phyloP scores from a whole-genome alignment of 2,329 filamentous ascomycete species.

The Venturia carpophila region DNA sequence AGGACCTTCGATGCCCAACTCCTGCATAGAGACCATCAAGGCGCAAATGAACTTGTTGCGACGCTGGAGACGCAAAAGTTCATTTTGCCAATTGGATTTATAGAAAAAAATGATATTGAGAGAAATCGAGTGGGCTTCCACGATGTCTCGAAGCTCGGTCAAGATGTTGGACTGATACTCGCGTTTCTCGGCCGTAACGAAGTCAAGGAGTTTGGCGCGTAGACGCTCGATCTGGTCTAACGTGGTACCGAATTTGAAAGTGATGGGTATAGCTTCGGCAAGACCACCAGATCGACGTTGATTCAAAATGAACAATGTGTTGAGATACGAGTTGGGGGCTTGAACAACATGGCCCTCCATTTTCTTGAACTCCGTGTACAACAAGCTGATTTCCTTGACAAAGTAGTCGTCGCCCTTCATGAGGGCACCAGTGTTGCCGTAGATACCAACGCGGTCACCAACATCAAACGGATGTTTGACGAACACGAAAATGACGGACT shows the following conservation, averaged over 20 bases:
- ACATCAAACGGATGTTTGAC: slow-evolving; percentile 97
- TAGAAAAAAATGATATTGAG: slow-evolving; percentile 96
- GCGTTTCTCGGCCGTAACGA: slow-evolving; percentile 75
- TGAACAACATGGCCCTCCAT: slow-evolving; percentile 96
- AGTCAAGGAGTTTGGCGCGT: slow-evolving; percentile 71
- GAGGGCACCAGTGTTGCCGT: slow-evolving; percentile 75
- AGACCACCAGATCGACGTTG: slow-evolving; percentile 82
- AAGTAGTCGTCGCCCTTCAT: slow-evolving; percentile 88
- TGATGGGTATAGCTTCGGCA: slow-evolving; percentile 75
- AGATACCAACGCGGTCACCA: slow-evolving; percentile 84
- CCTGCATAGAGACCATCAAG: slow-evolving; percentile 76
- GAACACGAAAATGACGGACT: slow-evolving; percentile 91
- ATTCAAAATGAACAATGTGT: slow-evolving; percentile 90
- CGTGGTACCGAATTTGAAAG: slow-evolving; percentile 82
- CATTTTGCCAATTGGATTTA: slow-evolving; percentile 95
- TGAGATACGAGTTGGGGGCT: slow-evolving; percentile 88
- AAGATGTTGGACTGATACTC: slow-evolving; percentile 83
- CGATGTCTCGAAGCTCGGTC: slow-evolving; percentile 71
- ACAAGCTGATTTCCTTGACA: slow-evolving; percentile 83
- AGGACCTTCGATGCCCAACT: slow-evolving; percentile 78
- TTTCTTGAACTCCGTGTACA: slow-evolving; percentile 98
- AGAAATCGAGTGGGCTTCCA: slow-evolving; percentile 75
- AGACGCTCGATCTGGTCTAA: slow-evolving; percentile 75
- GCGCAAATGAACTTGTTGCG: slow-evolving; percentile 94
- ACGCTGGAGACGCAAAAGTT: slow-evolving; percentile 77